A percentile compares a stretch with the other conserved stretches of the same genome.
Evolutionary conservation across 192 early-diverging fungal genomes (phyloP).

Genomic region (Coemansia sp.): DNA sequence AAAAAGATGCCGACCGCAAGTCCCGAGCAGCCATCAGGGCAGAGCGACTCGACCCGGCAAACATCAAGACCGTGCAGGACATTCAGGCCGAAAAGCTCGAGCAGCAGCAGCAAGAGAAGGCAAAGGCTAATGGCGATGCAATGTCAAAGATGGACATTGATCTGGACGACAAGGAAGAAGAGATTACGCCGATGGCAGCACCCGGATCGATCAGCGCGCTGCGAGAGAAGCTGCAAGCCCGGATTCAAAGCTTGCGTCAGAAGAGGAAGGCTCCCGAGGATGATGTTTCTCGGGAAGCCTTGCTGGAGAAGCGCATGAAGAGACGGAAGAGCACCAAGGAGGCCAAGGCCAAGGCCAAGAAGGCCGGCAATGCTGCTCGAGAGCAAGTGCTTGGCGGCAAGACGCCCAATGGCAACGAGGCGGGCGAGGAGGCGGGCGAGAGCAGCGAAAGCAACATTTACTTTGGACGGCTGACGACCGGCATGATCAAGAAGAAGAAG

Average conservation of each 20-base stretch:
- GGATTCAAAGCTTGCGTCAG: slow-evolving; percentile 60
- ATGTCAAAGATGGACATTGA: slow-evolving; percentile 35
- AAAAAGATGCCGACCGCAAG: slow-evolving; percentile 85
- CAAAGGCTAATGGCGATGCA: slow-evolving; percentile 8
- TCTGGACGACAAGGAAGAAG: slow-evolving; percentile 17
- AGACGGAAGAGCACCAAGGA: slow-evolving; percentile 58
- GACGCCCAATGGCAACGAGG: slow-evolving; percentile 17
- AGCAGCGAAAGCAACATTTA: slow-evolving; percentile 26
- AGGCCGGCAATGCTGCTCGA: slow-evolving; percentile 12
- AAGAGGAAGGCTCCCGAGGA: slow-evolving; percentile 63
- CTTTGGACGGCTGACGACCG: slow-evolving; percentile 44
- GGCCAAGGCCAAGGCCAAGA: slow-evolving; percentile 39
- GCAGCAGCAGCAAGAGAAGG: slow-evolving; percentile 41
- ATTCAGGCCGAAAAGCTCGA: slow-evolving; percentile 61
- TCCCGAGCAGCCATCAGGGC: slow-evolving; percentile 43
- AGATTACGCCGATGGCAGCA: slow-evolving; percentile 31
- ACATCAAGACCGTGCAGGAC: slow-evolving; percentile 67
- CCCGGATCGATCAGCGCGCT: slow-evolving; percentile 58
- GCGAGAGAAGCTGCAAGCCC: slow-evolving; percentile 58
- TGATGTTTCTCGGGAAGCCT: slow-evolving; percentile 62
- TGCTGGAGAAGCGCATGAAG: slow-evolving; percentile 74
- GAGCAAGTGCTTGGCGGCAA: slow-evolving; percentile 38
- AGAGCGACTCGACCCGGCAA: slow-evolving; percentile 75
- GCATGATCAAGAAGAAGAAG: slow-evolving; percentile 38
- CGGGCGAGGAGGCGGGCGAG: not conserved